Conservation (phyloP, 192 early-diverging fungal genomes). For the Gaertneriomyces semiglobifer region DNA sequence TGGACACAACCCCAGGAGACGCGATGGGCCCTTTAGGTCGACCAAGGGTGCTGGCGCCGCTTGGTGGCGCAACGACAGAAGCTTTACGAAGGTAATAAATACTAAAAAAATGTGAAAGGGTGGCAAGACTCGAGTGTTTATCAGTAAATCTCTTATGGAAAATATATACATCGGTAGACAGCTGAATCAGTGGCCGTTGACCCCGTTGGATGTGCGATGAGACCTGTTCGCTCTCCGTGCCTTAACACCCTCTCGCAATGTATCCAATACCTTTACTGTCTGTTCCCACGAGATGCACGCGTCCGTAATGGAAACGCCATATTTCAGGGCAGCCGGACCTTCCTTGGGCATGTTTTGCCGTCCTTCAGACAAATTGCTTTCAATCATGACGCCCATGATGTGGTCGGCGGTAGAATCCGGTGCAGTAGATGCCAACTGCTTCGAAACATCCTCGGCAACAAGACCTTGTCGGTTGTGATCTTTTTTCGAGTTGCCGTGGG, state of each 20-base stretch:
- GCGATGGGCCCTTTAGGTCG: too few species aligned
- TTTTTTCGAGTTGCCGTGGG: constrained; percentile 92
- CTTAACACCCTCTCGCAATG: constrained; percentile 16
- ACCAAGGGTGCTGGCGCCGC: too few species aligned
- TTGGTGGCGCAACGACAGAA: too few species aligned
- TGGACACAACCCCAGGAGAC: too few species aligned
- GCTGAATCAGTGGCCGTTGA: too few species aligned
- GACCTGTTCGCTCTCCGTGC: constrained; percentile 13
- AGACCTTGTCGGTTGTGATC: constrained; percentile 78
- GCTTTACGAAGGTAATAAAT: too few species aligned
- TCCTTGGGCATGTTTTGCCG: constrained; percentile 58
- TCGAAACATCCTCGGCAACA: constrained; percentile 68
- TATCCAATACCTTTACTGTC: constrained; percentile 73
- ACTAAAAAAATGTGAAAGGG: not conserved
- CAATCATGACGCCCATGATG: constrained; percentile 95
- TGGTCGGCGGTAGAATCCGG: constrained; percentile 30
- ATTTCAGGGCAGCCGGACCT: constrained; percentile 70
- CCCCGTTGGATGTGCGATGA: not conserved
- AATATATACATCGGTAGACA: too few species aligned
- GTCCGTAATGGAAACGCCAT: constrained; percentile 90
- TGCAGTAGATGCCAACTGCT: constrained; percentile 61
- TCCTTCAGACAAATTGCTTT: constrained; percentile 87
- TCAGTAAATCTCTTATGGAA: not conserved
- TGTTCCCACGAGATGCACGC: constrained; percentile 90
- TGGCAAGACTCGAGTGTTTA: not conserved